These are phyloP conservation scores for Diutina mesorugosa DNA, from an alignment of 1,139 yeast genomes.

Conservation along the genomic window DNA sequence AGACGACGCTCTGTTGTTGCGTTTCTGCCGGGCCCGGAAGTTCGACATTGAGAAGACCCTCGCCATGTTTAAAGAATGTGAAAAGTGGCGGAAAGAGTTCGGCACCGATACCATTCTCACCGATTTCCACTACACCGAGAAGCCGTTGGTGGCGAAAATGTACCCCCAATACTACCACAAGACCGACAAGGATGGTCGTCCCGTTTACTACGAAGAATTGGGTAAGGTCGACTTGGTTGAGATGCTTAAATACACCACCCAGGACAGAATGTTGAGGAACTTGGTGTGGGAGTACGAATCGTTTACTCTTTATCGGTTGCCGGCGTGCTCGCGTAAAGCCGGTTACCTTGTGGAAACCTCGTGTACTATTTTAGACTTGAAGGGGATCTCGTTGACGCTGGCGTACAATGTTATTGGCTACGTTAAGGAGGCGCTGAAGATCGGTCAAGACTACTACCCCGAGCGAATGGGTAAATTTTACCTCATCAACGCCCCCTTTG, in stretches of 20 bases:
- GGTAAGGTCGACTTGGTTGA: conserved; percentile 83
- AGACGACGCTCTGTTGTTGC: conserved; percentile 80
- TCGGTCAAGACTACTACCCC: conserved; percentile 97
- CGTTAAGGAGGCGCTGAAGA: conserved; percentile 83
- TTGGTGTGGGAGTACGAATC: conserved; percentile 97
- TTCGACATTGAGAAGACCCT: conserved; percentile 72
- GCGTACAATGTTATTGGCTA: conserved; percentile 80
- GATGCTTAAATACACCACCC: conserved; percentile 88
- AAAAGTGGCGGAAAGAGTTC: conserved; percentile 79
- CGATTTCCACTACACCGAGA: conserved; percentile 85
- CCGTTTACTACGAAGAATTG: conserved; percentile 85
- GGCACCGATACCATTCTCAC: conserved; percentile 78
- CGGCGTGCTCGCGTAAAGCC: conserved; percentile 83
- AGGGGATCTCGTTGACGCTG: conserved; percentile 78
- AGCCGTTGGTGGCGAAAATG: conserved; percentile 74
- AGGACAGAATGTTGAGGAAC: conserved; percentile 92
- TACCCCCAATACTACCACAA: conserved; percentile 97
- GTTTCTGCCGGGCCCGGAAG: conserved; percentile 92
- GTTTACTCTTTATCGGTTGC: conserved; percentile 69
- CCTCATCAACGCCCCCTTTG: conserved; percentile 93
- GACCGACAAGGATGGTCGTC: conserved; percentile 94
- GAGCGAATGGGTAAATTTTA: conserved; percentile 98
- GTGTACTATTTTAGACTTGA: conserved; percentile 88
- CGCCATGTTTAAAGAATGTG: conserved; percentile 78
- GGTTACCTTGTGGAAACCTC: conserved; percentile 84